Evolutionary conservation across 2,329 filamentous ascomycete genomes (phyloP), one percentile per base, ranked within the genome.

Genomic region (Colletotrichum costaricense): DNA sequence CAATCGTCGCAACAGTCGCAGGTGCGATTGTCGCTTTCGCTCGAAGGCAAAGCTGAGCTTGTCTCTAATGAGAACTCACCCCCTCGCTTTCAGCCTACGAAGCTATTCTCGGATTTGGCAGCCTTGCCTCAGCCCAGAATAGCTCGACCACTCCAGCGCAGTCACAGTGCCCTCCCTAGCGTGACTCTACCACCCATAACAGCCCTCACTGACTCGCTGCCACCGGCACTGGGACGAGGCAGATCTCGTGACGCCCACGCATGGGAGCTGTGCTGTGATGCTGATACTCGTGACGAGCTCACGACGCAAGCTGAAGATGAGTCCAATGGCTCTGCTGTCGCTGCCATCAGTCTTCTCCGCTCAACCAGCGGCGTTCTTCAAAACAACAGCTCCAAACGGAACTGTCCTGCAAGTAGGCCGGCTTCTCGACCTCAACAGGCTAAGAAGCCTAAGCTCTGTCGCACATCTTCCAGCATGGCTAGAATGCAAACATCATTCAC

Each of bases 231-330:
- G 22, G 84, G 85, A 42, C 91, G 92, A 69, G 94, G 94, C 67
- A 90, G 96, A 69, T 98, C 95, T 70, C 92, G 94, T 67, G 94
- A 98, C 81, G 94, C 95, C 22, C 92, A 95, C 63, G 94, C 93
- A 7, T 98, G 96, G 96, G 94, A 97, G 79, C 95, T 95, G 70
- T 95, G 94, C 84, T 96, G 94, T 78, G 94, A 97, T 79, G 92
- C 92, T 8, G 94, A 97, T 76, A 85, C 90, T 64, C 92, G 93
- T 56, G 94, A 95, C 78, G 93, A 95, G 76, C 85, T 98, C 68
- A 95, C 93, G 26, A 90, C 90, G n/a, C 93, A 94, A 76, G 93
- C 94, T 11, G 93, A 96, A 82, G 92, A 94, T 77, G 94, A 97
- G 79, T 90, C 90, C 8, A 94, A 89, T 76, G 94, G 94, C 26